phyloP scores from a whole-genome alignment of 1,139 yeast genomes.

The Pichia sp. region DNA sequence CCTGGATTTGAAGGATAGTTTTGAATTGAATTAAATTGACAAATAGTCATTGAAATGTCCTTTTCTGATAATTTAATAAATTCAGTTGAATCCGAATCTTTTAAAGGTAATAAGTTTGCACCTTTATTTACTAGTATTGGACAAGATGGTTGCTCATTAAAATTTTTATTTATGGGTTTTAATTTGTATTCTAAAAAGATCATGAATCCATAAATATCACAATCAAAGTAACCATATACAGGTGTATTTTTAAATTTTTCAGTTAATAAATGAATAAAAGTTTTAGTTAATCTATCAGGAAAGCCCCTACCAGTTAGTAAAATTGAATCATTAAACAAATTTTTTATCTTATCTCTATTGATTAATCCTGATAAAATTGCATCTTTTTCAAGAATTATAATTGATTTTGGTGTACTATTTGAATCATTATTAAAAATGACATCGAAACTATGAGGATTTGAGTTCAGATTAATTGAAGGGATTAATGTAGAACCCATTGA shows the following conservation, averaged over 20 bases:
- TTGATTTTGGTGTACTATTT: conserved; percentile 24
- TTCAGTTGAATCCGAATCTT: no score
- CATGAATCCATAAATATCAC: conserved; percentile 67
- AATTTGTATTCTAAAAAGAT: conserved; percentile 42
- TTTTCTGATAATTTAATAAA: conserved; percentile 1
- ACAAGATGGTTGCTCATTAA: conserved; percentile 1
- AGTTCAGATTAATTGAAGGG: conserved; percentile 25
- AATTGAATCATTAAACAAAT: conserved; percentile 21
- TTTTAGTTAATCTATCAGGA: conserved; percentile 64
- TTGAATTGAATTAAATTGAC: conserved; percentile 1
- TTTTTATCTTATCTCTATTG: conserved; percentile 4
- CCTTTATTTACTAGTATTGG: conserved; percentile 4
- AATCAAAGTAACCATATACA: conserved; percentile 44
- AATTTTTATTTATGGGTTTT: conserved; percentile 3
- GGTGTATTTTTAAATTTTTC: conserved; percentile 37
- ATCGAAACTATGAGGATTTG: conserved; percentile 19
- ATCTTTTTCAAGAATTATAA: conserved; percentile 65
- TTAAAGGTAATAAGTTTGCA: conserved; percentile 1
- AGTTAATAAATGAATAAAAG: conserved; percentile 45
- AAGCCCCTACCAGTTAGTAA: conserved; percentile 63
- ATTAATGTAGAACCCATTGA: conserved; percentile 23
- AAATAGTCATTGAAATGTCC: conserved; percentile 5
- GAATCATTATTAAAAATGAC: conserved; percentile 16
- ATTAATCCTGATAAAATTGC: conserved; percentile 26
- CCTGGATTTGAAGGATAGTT: not conserved